Base-by-base conservation (phyloP, 768 basidiomycete genomes). In the Sporobolomyces phaffii region DNA sequence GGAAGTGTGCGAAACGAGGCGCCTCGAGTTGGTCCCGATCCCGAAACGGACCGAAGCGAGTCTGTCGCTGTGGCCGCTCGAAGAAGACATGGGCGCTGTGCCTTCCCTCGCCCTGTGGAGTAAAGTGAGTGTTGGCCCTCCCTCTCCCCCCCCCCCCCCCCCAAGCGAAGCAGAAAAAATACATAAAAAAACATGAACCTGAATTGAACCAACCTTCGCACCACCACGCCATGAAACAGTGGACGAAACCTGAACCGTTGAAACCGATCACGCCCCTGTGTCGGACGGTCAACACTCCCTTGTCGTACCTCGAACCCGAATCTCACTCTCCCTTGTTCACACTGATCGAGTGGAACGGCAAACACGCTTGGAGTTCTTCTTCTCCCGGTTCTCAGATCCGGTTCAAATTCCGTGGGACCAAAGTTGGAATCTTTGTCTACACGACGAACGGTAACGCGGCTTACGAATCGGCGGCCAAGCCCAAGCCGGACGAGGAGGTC, bases 281-380 rank as follows among this genome's bases (percentile, higher is more conserved):
- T 48, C 61, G 47, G 9, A 51, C 54, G 2, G 43, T 54, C 33
- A 50, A 36, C 47, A 36, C 53, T 5, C 47, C 60, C 7, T 34
- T 61, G 44, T 44, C 60, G 2, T 56, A 49, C 41, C 53, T 67
- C 24, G 24, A 8, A 4, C 54, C 60, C 1, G 20, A 10, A 17
- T 63, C 60, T 6, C 53, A 67, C 48, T 67, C 65, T 7, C 22
- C 29, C 10, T n/a, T 51, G 13, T 67, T 67, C 65, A 28, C 33
- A 28, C 17, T 57, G 18, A 24, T 57, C 40, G 47, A 57, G 7
- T 67, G 65, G 65, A 67, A 67, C 60, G 65, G 48, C 38, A 67
- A 67, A n/a, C 22, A 43, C 22, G 65, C 65, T 0, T 67, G 65
- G 65, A 26, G 41, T 18, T 45, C 65, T 22, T 33, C 40, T 2